Percentiles rank a stretch among this genome's conserved stretches.
phyloP scores from a whole-genome alignment of 257 asterid genomes.

The Solanum sejunctum region DNA sequence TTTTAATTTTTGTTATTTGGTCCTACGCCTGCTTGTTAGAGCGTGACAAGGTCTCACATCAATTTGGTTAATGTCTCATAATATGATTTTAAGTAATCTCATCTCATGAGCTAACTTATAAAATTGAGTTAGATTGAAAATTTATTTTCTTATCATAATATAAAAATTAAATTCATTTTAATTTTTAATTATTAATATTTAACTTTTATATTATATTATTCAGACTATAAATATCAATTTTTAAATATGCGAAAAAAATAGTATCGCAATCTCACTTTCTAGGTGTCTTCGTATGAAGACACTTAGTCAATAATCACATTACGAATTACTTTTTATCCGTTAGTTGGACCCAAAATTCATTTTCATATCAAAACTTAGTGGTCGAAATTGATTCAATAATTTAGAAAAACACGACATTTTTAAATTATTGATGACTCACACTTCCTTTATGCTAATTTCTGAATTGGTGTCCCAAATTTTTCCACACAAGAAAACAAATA shows the following conservation, averaged over 20 bases:
- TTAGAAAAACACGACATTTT: neutral
- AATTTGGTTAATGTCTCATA: neutral
- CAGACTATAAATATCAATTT: neutral
- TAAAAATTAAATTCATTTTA: neutral
- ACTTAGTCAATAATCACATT: neutral
- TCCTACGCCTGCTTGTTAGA: neutral
- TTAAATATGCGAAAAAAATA: neutral
- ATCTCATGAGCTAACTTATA: neutral
- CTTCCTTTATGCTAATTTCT: neutral
- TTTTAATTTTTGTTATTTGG: neutral
- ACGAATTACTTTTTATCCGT: neutral
- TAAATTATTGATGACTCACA: neutral
- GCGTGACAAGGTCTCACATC: neutral
- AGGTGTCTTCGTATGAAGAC: too few species aligned
- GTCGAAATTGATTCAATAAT: neutral
- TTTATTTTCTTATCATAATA: neutral
- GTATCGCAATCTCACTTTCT: too few species aligned
- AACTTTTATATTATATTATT: neutral
- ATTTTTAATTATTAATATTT: neutral
- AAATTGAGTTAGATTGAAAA: neutral
- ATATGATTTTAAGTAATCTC: neutral
- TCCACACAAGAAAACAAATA: neutral
- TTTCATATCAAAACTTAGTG: neutral
- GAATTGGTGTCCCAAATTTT: neutral
- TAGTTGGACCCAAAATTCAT: neutral